Evolutionary conservation across 1,284 basidiomycete genomes (phyloP).

Genomic region (Tilletia horrida): DNA sequence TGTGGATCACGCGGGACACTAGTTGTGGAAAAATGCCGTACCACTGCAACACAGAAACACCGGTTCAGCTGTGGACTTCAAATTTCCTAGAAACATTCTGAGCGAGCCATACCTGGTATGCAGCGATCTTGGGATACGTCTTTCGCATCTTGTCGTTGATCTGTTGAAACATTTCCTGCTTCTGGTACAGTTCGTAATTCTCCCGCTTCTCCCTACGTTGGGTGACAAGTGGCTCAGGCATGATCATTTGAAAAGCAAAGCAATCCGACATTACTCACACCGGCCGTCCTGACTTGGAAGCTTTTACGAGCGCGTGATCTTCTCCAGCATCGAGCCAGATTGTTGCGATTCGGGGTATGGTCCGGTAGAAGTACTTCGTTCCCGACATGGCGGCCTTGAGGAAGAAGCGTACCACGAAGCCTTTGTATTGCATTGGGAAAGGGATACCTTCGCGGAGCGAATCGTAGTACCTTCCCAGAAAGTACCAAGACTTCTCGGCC

Average conservation of each 20-base stretch:
- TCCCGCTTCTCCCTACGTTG: conserved; percentile 20
- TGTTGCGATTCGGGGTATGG: conserved; percentile 86
- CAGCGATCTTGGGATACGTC: conserved; percentile 69
- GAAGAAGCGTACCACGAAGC: conserved; percentile 68
- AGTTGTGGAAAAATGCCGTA: conserved; percentile 95
- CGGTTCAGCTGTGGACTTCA: background rate
- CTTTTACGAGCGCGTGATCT: conserved; percentile 47
- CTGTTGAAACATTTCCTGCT: conserved; percentile 33
- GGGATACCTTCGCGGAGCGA: conserved; percentile 57
- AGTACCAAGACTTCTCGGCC: conserved; percentile 59
- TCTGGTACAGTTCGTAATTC: conserved; percentile 28
- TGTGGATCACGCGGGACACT: conserved; percentile 85
- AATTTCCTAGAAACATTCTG: background rate
- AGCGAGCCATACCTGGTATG: conserved; percentile 3
- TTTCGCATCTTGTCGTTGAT: conserved; percentile 60
- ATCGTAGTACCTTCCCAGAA: conserved; percentile 39
- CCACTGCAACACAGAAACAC: conserved; percentile 61
- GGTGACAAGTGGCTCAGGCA: background rate
- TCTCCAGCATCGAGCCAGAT: conserved; percentile 95
- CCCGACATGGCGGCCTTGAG: conserved; percentile 73
- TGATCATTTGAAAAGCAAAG: background rate
- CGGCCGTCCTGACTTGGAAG: conserved; percentile 14
- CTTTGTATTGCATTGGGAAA: conserved; percentile 39
- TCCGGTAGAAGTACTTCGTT: conserved; percentile 95
- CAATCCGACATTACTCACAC: background rate